Base-by-base conservation (phyloP, 495 filamentous ascomycete genomes). In the Pyronema domesticum region DNA sequence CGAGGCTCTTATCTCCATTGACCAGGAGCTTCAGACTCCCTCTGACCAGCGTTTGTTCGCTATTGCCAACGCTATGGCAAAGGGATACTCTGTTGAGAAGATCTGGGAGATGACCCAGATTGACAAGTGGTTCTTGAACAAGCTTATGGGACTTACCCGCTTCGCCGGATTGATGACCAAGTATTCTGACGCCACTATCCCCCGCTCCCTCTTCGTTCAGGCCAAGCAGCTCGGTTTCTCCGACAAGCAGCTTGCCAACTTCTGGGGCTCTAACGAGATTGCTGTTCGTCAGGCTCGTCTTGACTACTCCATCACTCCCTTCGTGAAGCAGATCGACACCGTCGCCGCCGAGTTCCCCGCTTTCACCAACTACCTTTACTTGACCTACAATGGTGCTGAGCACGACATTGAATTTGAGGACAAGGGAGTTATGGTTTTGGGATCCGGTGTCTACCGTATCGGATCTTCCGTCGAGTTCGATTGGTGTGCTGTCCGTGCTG, bases 101-200 rank as follows among this genome's bases (percentile, higher is more conserved):
- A 95, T 98, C 65, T 95, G 88, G 87, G 81, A 95, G 68, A 78
- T 96, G 75, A 98, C 91, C 57, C 83, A 83, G 69, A 98, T 98
- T 65, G 89, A 95, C 69, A 94, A 91, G 68, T 95, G 91, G 91
- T 98, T 98, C 72, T 69, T 98, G 60, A 78, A 75, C 65, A 86
- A 82, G 59, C 78, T 98, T 11, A 94, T 94, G 77, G 82, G 85
- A 33, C 73, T 98, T 2, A 93, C 79, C 67, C 78, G 94, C 69
- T 96, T 95, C 58, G 79, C 80, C 63, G 87, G 86, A 70, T 58
- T 74, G 19, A 82, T 95, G 80, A 71, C 73, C 45, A 72, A 69
- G 3, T 87, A 78, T 71, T 83, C 75, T 56, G 78, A 83, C n/a
- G 74, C 70, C 37, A 80, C 78, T 47, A 76, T 89, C 54, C 75